A percentile compares a stretch with the other conserved stretches of the same genome.
Evolutionary conservation across 208 protist genomes (phyloP).

Genomic region (Trypanosoma boissoni): DNA sequence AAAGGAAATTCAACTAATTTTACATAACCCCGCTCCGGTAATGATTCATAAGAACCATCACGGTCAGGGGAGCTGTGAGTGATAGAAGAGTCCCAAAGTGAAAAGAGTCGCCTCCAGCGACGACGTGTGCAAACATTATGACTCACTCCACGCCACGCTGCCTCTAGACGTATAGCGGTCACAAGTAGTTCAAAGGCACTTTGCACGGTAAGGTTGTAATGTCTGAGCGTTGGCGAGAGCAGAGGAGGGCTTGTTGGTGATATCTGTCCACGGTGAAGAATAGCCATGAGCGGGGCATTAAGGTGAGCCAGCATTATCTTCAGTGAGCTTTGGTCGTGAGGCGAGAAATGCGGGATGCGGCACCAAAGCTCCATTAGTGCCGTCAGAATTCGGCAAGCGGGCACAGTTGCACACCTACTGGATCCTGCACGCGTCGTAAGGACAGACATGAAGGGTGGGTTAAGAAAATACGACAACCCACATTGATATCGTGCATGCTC

Average conservation of each 20-base stretch:
- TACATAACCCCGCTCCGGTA: constrained; percentile 17
- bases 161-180: constrained; percentile 54
- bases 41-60: neutral
- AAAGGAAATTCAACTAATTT: constrained; percentile 13
- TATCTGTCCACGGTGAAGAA: constrained; percentile 41
- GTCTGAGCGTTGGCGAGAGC: constrained; percentile 38
- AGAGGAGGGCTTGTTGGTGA: constrained; percentile 15
- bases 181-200: constrained; percentile 53
- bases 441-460: constrained; percentile 48
- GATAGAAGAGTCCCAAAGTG: constrained; percentile 46
- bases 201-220: constrained; percentile 69
- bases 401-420: constrained; percentile 23
- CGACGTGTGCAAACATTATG: constrained; percentile 34
- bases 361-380: constrained; percentile 66
- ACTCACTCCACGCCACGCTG: constrained; percentile 48
- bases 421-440: constrained; percentile 37
- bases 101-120: constrained; percentile 45
- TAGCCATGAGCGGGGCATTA: constrained; percentile 51
- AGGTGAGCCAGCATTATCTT: constrained; percentile 69
- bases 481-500: constrained; percentile 14
- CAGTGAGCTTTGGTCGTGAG: constrained; percentile 60
- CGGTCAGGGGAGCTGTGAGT: constrained; percentile 8
- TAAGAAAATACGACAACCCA: constrained; percentile 44
- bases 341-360: constrained; percentile 41
- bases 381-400: constrained; percentile 55